phyloP scores from a whole-genome alignment of 305 asterid genomes.

The Withania somnifera region DNA sequence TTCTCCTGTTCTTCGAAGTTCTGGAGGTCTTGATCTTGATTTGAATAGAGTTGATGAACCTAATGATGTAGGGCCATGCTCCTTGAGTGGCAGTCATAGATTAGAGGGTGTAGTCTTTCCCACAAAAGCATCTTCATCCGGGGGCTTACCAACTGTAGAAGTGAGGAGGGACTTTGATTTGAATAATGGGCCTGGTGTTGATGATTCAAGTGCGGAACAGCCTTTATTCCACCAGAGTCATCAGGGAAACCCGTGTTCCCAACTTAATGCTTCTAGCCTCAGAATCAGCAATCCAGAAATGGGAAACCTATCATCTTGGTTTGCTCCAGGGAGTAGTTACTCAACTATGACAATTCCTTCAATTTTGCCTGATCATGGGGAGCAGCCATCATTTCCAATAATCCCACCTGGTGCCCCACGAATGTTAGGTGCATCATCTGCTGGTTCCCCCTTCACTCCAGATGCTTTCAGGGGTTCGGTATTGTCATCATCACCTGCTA shows the following conservation, averaged over 20 bases:
- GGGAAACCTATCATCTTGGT: constrained; percentile 42
- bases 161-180: constrained; percentile 67
- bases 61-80: constrained; percentile 42
- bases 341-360: constrained; percentile 35
- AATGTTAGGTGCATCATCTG: constrained; percentile 23
- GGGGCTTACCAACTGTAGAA: constrained; percentile 26
- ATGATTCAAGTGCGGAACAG: constrained; percentile 45
- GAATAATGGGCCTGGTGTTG: constrained; percentile 67
- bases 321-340: constrained; percentile 33
- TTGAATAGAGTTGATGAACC: constrained; percentile 70
- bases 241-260: constrained; percentile 33
- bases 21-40: constrained; percentile 41
- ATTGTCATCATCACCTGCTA: constrained; percentile 45
- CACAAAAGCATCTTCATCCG: constrained; percentile 20
- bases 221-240: constrained; percentile 29
- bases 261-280: constrained; percentile 24
- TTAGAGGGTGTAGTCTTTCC: constrained; percentile 24
- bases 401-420: constrained; percentile 32
- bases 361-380: constrained; percentile 35
- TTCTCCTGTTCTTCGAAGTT: constrained; percentile 16
- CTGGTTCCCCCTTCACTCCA: constrained; percentile 21
- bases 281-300: constrained; percentile 38
- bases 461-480: constrained; percentile 42
- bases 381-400: constrained; percentile 24
- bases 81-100: constrained; percentile 27